A percentile compares a stretch with the other conserved stretches of the same genome.
phyloP scores from a whole-genome alignment of 202 grass and related monocot species.

The Musa balbisiana region DNA sequence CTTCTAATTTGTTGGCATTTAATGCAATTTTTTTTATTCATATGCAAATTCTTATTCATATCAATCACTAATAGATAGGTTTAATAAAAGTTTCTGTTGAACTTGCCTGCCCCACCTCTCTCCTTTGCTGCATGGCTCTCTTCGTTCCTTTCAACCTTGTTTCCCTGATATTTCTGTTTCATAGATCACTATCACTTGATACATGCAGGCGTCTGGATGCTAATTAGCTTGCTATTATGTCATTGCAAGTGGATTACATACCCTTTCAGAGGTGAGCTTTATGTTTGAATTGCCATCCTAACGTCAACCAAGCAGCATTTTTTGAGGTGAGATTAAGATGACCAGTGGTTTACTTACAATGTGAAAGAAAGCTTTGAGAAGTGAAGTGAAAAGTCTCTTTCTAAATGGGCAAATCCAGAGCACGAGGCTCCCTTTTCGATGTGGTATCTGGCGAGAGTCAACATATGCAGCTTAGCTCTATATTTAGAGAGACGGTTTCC shows the following conservation, averaged over 20 bases:
- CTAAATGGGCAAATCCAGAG: too few relatives aligned
- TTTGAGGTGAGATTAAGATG: not conserved
- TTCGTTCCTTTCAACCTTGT: too few relatives aligned
- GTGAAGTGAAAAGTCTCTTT: too few relatives aligned
- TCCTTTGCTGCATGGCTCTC: not conserved
- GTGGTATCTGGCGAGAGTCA: too few relatives aligned
- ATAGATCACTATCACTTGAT: not conserved
- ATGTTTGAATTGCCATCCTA: not conserved
- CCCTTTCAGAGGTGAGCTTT: not conserved
- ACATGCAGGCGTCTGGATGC: not conserved
- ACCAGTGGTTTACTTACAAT: not conserved
- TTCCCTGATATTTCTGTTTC: not conserved
- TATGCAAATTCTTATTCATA: too few relatives aligned
- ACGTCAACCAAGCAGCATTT: not conserved
- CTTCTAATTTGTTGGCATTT: too few relatives aligned
- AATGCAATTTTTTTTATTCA: too few relatives aligned
- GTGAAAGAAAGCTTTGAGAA: not conserved
- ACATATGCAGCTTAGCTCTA: too few relatives aligned
- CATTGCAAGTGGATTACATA: not conserved
- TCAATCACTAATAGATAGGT: too few relatives aligned
- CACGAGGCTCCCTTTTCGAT: not conserved
- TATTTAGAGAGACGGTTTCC: too few relatives aligned
- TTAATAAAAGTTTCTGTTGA: too few relatives aligned
- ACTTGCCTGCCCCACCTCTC: too few relatives aligned
- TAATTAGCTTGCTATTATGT: not conserved